Evolutionary conservation across 176 grass and related monocot species (phyloP).

Genomic region (Musa schizocarpa): DNA sequence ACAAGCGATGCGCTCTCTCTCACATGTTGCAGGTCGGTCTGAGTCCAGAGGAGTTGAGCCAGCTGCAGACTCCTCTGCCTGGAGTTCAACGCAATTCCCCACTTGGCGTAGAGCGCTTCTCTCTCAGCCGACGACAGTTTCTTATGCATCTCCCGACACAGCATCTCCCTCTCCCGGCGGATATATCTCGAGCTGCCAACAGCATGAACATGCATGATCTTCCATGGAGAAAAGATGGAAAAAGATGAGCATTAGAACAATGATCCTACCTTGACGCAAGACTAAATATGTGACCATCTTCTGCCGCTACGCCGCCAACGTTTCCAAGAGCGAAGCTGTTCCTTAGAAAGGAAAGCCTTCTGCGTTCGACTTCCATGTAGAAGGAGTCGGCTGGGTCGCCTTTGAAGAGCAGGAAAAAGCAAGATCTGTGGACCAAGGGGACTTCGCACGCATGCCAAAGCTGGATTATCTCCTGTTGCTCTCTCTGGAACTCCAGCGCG

Average conservation of each 20-base stretch:
- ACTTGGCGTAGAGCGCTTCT: constrained; percentile 57
- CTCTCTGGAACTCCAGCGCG: constrained; percentile 49
- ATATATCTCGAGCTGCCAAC: constrained; percentile 52
- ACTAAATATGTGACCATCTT: constrained; percentile 18
- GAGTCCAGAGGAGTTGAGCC: constrained; percentile 55
- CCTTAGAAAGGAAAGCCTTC: constrained; percentile 62
- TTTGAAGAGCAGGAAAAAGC: constrained; percentile 91
- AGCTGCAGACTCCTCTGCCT: constrained; percentile 65
- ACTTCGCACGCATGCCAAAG: constrained; percentile 81
- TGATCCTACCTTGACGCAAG: constrained; percentile 33
- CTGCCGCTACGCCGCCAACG: neutral
- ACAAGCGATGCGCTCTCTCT: constrained; percentile 70
- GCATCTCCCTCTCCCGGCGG: constrained; percentile 68
- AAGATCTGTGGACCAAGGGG: constrained; percentile 78
- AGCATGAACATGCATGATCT: neutral
- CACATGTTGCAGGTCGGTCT: constrained; percentile 66
- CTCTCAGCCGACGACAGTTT: constrained; percentile 44
- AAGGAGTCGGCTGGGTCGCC: constrained; percentile 64
- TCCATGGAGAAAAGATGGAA: neutral
- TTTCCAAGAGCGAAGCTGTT: constrained; percentile 21
- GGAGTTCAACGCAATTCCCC: constrained; percentile 58
- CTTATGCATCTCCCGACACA: constrained; percentile 76
- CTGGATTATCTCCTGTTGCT: constrained; percentile 64
- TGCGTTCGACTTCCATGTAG: constrained; percentile 85
- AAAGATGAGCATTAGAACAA: neutral